Percentiles rank a stretch among this genome's conserved stretches.
Conservation (phyloP, 2,329 filamentous ascomycete genomes). For the Fusarium sp. region DNA sequence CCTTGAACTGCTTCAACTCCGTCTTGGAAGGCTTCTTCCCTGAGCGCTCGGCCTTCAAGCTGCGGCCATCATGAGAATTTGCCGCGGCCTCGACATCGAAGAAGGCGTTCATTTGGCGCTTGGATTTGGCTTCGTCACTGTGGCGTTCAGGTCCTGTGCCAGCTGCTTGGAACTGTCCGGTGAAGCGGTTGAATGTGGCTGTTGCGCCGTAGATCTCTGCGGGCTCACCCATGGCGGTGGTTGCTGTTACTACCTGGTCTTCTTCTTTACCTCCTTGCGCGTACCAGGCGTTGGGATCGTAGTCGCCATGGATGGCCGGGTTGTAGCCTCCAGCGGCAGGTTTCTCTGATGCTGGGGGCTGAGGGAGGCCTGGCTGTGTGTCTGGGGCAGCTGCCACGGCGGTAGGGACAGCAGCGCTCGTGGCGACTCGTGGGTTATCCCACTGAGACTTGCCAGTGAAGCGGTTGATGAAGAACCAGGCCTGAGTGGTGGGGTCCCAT, state of each 20-base stretch:
- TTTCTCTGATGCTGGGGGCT: constrained; percentile 52
- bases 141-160: constrained; percentile 79
- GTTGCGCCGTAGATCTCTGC: constrained; percentile 72
- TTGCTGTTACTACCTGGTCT: constrained; percentile 47
- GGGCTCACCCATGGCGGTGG: constrained; percentile 53
- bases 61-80: constrained; percentile 89
- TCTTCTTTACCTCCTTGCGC: constrained; percentile 69
- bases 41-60: constrained; percentile 89
- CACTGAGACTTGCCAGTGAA: constrained; percentile 82
- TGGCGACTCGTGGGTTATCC: constrained; percentile 84
- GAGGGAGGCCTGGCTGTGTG: constrained; percentile 46
- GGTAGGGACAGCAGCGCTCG: constrained; percentile 49
- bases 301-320: constrained; percentile 94
- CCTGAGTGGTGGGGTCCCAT: constrained; percentile 76
- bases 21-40: constrained; percentile 86
- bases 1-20: constrained; percentile 91
- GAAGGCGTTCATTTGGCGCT: constrained; percentile 90
- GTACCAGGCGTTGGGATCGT: constrained; percentile 96
- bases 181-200: constrained; percentile 91
- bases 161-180: constrained; percentile 81
- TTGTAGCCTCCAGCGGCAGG: constrained; percentile 83
- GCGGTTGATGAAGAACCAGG: constrained; percentile 88
- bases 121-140: constrained; percentile 88
- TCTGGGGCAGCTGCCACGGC: constrained; percentile 47
- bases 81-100: constrained; percentile 97